Conservation (phyloP, 768 basidiomycete genomes). For the Boletus subparvulus region DNA sequence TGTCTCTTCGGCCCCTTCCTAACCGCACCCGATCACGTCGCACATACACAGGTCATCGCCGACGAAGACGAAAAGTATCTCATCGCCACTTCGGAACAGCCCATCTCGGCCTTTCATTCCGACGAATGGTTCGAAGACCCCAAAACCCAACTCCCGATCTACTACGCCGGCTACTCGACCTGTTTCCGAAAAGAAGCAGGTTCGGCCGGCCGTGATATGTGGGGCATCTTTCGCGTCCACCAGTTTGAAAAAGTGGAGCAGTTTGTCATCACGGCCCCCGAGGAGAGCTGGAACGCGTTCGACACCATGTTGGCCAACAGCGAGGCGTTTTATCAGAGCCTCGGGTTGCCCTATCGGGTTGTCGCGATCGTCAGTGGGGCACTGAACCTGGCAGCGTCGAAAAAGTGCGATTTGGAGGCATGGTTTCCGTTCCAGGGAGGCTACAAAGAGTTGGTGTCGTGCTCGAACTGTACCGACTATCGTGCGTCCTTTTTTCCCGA, state of each 20-base stretch:
- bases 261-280: slow-evolving; percentile 93
- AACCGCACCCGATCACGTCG: neutral
- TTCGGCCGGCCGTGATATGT: slow-evolving; percentile 95
- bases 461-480: slow-evolving; percentile 99
- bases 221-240: slow-evolving; percentile 99
- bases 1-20: slow-evolving; percentile 8
- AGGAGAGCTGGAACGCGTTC: slow-evolving; percentile 93
- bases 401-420: slow-evolving; percentile 97
- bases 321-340: slow-evolving; percentile 95
- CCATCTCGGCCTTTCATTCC: slow-evolving; percentile 92
- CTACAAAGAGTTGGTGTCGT: slow-evolving; percentile 97
- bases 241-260: slow-evolving; percentile 99
- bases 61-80: slow-evolving; percentile 96
- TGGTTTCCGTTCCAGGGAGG: slow-evolving; percentile 98
- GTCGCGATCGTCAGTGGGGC: slow-evolving; percentile 96
- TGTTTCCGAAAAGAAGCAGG: slow-evolving; percentile 99
- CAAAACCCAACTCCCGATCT: slow-evolving; percentile 86
- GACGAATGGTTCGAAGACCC: slow-evolving; percentile 99
- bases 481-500: slow-evolving; percentile 55
- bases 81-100: slow-evolving; percentile 98
- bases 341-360: slow-evolving; percentile 88
- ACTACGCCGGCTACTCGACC: slow-evolving; percentile 87
- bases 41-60: slow-evolving; percentile 63
- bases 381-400: slow-evolving; percentile 92
- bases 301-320: slow-evolving; percentile 87